Percentiles rank a stretch among this genome's conserved stretches.
Conservation (phyloP, 345 rosid species). For the Raphanus sativus region DNA sequence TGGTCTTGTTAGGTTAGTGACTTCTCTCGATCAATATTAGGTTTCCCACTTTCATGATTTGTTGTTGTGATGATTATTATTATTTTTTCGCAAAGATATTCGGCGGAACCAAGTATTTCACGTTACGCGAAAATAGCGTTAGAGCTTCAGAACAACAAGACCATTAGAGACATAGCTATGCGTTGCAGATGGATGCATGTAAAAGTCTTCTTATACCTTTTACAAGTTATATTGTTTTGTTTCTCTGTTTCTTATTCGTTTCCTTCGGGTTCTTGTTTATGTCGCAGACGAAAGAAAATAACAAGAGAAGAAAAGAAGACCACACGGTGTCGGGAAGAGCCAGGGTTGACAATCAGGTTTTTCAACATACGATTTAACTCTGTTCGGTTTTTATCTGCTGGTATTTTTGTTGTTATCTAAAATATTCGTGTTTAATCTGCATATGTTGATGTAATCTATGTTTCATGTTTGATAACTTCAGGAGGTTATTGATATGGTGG, state of each 20-base stretch:
- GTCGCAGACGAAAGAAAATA: constrained; percentile 58
- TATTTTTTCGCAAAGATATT: constrained; percentile 43
- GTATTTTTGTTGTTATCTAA: not conserved
- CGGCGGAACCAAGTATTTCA: constrained; percentile 38
- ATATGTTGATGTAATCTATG: not conserved
- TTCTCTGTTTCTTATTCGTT: not conserved
- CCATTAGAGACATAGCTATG: constrained; percentile 73
- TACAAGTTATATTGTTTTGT: not conserved
- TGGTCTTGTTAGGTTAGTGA: constrained; percentile 17
- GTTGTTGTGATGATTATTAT: not conserved
- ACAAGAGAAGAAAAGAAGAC: constrained; percentile 77
- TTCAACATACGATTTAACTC: not conserved
- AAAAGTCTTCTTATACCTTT: constrained; percentile 18
- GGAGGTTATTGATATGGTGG: constrained; percentile 17
- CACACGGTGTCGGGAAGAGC: constrained; percentile 47
- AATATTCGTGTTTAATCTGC: not conserved
- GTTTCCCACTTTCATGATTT: not conserved
- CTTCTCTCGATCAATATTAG: not conserved
- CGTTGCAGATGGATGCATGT: constrained; percentile 78
- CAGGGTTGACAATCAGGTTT: constrained; percentile 63
- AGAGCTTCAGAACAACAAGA: constrained; percentile 55
- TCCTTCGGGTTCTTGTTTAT: not conserved
- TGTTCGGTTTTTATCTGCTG: not conserved
- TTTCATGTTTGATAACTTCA: constrained; percentile 11
- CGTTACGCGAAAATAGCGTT: constrained; percentile 69